These are phyloP conservation scores for Aureobasidium leucospermi DNA, from an alignment of 2,329 filamentous ascomycete genomes.

Conservation along the genomic window DNA sequence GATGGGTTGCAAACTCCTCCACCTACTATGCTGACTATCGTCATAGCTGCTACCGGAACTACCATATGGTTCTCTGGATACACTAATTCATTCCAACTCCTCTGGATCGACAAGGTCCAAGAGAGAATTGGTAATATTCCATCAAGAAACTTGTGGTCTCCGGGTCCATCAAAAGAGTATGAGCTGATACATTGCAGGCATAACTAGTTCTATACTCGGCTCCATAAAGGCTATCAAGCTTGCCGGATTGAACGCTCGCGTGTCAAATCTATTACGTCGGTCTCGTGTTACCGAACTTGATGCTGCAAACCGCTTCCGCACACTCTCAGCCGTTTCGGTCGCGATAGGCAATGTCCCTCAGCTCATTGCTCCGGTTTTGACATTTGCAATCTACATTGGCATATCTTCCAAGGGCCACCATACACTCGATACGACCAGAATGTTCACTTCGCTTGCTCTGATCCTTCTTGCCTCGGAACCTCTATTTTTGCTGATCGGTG, in stretches of 20 bases:
- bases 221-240: constrained; percentile 17
- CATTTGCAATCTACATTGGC: constrained; percentile 8
- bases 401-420: not conserved
- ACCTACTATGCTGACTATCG: not conserved
- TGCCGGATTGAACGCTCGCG: constrained; percentile 2
- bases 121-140: constrained; percentile 17
- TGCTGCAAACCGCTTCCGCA: not conserved
- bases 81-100: constrained; percentile 6
- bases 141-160: constrained; percentile 1
- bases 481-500: constrained; percentile 7
- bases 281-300: constrained; percentile 6
- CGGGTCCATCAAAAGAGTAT: not conserved
- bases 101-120: constrained; percentile 12
- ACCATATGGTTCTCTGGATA: constrained; percentile 5
- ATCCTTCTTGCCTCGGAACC: constrained; percentile 10
- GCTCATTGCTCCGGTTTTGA: constrained; percentile 15
- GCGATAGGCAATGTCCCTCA: constrained; percentile 7
- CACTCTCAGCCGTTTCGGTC: not conserved
- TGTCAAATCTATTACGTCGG: not conserved
- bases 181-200: not conserved
- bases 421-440: constrained; percentile 1
- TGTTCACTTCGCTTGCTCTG: constrained; percentile 11
- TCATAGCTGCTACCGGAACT: not conserved
- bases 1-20: not conserved
- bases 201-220: constrained; percentile 19